Conservation (phyloP, 1,284 basidiomycete species). For the Wallemia ichthyophaga region DNA sequence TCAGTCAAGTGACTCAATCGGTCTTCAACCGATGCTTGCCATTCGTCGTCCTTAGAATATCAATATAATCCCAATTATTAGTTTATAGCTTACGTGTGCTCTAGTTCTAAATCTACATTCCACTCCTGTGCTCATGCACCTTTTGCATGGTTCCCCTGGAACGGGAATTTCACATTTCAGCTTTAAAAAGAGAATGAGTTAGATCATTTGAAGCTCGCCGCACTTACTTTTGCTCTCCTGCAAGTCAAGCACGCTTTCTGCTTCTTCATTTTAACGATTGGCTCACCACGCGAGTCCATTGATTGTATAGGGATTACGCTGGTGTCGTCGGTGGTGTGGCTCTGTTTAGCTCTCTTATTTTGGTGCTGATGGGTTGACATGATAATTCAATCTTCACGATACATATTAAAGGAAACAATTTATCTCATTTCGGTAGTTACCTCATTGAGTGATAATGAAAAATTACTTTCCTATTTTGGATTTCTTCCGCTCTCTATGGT, state of each 20-base stretch:
- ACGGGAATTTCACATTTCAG: neutral
- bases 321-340: neutral
- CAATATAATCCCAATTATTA: neutral
- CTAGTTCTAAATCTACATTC: neutral
- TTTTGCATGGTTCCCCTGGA: neutral
- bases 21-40: neutral
- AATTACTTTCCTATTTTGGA: constrained; percentile 2
- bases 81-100: neutral
- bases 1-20: neutral
- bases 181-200: neutral
- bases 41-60: neutral
- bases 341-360: neutral
- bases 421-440: neutral
- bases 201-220: too few species aligned
- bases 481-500: constrained; percentile 6
- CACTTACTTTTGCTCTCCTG: neutral
- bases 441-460: neutral
- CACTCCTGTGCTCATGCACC: neutral
- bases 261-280: neutral
- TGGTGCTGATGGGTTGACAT: neutral
- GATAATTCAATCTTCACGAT: neutral
- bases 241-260: neutral
- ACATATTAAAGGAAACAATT: neutral
- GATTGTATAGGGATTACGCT: neutral
- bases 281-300: neutral